Conservation (phyloP, 176 grass and related monocot genomes). For the Carex myosuroides region DNA sequence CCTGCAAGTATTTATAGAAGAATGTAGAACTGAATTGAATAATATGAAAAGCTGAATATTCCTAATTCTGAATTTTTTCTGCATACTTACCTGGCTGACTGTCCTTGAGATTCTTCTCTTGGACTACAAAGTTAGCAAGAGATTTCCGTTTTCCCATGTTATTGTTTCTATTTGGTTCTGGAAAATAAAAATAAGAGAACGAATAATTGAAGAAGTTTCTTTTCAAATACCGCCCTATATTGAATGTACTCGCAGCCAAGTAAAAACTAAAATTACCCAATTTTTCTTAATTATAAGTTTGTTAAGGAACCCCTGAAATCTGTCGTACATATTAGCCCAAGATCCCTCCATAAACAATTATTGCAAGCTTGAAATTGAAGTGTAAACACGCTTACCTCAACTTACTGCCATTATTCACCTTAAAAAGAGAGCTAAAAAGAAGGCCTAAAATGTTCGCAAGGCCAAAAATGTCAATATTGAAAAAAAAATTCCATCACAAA, state of each 20-base stretch:
- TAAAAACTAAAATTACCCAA: background rate
- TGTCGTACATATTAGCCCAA: too few species aligned
- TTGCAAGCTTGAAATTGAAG: too few species aligned
- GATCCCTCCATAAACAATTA: too few species aligned
- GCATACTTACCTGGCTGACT: slow-evolving; percentile 43
- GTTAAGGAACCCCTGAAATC: too few species aligned
- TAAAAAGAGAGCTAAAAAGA: background rate
- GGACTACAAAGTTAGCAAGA: slow-evolving; percentile 14
- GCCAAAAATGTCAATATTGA: background rate
- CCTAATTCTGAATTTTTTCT: background rate
- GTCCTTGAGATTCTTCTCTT: slow-evolving; percentile 34
- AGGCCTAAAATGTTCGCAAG: background rate
- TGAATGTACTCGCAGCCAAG: background rate
- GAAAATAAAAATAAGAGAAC: slow-evolving; percentile 12
- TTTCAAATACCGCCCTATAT: background rate
- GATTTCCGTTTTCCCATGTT: slow-evolving; percentile 42
- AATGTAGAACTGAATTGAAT: background rate
- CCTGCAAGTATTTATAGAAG: background rate
- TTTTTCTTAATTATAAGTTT: background rate
- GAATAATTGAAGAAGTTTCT: background rate
- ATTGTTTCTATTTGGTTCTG: slow-evolving; percentile 73
- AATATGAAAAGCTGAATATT: background rate
- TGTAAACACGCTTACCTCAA: too few species aligned
- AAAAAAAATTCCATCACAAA: background rate
- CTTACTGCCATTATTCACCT: too few species aligned